phyloP scores from a whole-genome alignment of 2,329 filamentous ascomycete genomes.

The Cordyceps cicadae region DNA sequence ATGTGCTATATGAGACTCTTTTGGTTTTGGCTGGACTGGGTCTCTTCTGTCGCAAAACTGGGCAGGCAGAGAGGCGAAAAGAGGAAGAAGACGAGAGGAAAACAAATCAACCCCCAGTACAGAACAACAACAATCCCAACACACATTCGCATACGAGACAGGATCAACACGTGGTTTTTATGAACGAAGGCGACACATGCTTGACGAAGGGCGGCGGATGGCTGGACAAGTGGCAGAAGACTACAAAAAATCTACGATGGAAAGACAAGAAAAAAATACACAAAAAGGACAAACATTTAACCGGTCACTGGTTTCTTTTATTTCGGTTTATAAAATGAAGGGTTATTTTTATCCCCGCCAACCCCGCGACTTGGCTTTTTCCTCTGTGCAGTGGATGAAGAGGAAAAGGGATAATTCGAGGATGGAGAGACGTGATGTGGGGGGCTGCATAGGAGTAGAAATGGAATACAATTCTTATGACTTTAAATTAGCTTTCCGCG shows the following conservation, averaged over 20 bases:
- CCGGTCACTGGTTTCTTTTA: slow-evolving; percentile 10
- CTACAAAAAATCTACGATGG: slow-evolving; percentile 2
- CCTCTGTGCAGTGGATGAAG: not conserved
- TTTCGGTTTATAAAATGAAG: slow-evolving; percentile 10
- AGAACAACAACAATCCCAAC: slow-evolving; percentile 11
- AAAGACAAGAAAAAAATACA: slow-evolving; percentile 10
- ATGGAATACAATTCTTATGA: slow-evolving; percentile 10
- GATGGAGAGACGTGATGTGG: not conserved
- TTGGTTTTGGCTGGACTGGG: not conserved
- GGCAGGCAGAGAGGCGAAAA: not conserved
- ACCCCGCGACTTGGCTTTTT: slow-evolving; percentile 2
- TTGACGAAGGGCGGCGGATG: not conserved
- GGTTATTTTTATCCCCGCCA: slow-evolving; percentile 6
- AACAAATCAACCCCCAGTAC: slow-evolving; percentile 10
- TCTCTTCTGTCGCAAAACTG: not conserved
- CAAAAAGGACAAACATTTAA: slow-evolving; percentile 10
- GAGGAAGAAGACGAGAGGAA: slow-evolving; percentile 12
- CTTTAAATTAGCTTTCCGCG: not conserved
- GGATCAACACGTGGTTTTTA: not conserved
- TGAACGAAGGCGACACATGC: slow-evolving; percentile 3
- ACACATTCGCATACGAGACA: slow-evolving; percentile 7
- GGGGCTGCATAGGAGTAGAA: slow-evolving; percentile 10
- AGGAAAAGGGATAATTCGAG: slow-evolving; percentile 1
- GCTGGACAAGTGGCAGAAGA: not conserved
- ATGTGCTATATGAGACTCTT: slow-evolving; percentile 9